Percentiles rank a stretch among this genome's conserved stretches.
phyloP scores from a whole-genome alignment of 805 yeast genomes.

The Lachancea meyersii region DNA sequence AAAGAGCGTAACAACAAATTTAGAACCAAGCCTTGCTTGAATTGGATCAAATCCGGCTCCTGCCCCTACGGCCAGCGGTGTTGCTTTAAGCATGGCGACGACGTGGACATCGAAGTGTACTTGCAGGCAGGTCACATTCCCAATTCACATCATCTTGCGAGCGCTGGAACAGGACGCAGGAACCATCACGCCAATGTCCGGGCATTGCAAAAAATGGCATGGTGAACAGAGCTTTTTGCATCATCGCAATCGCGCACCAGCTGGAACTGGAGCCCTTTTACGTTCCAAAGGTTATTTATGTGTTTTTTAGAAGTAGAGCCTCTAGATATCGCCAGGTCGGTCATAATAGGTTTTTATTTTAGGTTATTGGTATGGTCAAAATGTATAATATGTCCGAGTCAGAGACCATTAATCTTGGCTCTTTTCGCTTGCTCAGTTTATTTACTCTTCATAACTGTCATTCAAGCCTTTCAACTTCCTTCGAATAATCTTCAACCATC shows the following conservation, averaged over 20 bases:
- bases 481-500: conserved; percentile 24
- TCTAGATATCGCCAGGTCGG: too few relatives aligned
- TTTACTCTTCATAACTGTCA: conserved; percentile 1
- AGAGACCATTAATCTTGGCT: too few relatives aligned
- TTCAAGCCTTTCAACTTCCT: conserved; percentile 5
- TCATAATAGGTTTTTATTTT: too few relatives aligned
- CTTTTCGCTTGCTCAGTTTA: too few relatives aligned
- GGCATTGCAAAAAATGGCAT: conserved; percentile 28
- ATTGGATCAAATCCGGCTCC: conserved; percentile 74
- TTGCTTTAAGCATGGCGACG: conserved; percentile 75
- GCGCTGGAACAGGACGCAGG: conserved; percentile 11
- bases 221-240: conserved; percentile 12
- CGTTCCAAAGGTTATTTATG: too few relatives aligned
- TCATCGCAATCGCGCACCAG: too few relatives aligned
- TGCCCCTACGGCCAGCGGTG: conserved; percentile 90
- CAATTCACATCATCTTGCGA: not conserved
- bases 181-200: conserved; percentile 29
- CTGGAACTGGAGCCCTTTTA: too few relatives aligned
- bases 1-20: conserved; percentile 69
- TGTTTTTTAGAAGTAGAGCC: too few relatives aligned
- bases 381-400: too few relatives aligned
- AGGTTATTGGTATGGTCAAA: too few relatives aligned
- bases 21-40: conserved; percentile 86
- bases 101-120: conserved; percentile 28
- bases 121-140: conserved; percentile 20